Evolutionary conservation across 331 rosid genomes (phyloP), one percentile per base, ranked within the genome.

Genomic region (Saraca asoca): DNA sequence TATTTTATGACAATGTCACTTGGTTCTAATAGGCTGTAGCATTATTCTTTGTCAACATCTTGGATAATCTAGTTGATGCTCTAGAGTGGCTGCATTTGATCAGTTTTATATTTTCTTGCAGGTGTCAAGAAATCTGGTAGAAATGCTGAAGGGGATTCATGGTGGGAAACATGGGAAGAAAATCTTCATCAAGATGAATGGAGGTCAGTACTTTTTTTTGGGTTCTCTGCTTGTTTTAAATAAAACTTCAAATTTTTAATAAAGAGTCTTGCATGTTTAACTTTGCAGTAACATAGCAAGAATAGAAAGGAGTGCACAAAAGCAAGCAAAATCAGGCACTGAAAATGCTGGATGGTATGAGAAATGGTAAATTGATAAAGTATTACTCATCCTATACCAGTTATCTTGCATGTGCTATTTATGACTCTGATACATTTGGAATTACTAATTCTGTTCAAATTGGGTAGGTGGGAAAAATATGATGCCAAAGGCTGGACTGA

Each of bases 121-220:
- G 98, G 97, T 59, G 98, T 93, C 72, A 97, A 93, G 80, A 88
- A 94, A 88, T 94, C 97, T 17, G 97, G 98, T 60, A 88, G 69
- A 81, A 94, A 94, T 83, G 88, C 87, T 7, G 95, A 86, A 58
- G 96, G 97, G 53, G 97, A 94, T 81, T 86, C 92, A 51, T 94
- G 98, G 98, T 90, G 98, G 97, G 97, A 94, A 83, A 90, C 97
- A 10, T 94, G 98, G 98, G 95, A 94, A 82, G 98, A 94, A 82
- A 83, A 84, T 83, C 91, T 94, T 68, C 91, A 94, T 69, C 98
- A 94, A 82, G 97, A 94, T 69, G 98, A 90, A 84, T 94, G 97
- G 97, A 94, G 98, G 98, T 94, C 53, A 55, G 71, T 73, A 53
- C 50, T 53, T 64, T 58, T 51, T 14, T 53, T 62, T 51, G 12